Base-by-base conservation (phyloP, 768 basidiomycete genomes). In the Podaxis mareebaensis region DNA sequence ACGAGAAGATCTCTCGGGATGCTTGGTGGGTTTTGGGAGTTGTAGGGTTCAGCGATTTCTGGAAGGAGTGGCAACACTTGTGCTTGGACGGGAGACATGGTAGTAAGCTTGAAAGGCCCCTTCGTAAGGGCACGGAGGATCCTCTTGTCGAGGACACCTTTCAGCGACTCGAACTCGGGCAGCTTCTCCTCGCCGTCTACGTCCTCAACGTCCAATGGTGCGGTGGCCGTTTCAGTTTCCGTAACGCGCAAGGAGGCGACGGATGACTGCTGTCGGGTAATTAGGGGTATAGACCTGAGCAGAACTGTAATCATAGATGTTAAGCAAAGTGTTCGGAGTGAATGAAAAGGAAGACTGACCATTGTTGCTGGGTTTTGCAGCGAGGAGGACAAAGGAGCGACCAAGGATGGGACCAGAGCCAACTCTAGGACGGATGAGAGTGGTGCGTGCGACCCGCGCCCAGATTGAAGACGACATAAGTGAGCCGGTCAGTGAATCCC, bases 81-180 rank as follows among this genome's bases (percentile, higher is more conserved):
- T 8, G 85, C 83, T 73, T 97, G 96, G 2, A 98, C 95, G 4
- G 86, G 72, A 0, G 91, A 88, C 93, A 96, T 93, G 53, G 79
- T 77, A 6, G 73, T 80, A 63, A 92, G 83, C 20, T 82, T 77
- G 80, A 94, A 90, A 0, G 93, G 92, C 22, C 73, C 75, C 42
- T 75, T 69, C 2, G 82, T 87, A 52, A 95, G 78, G 11, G 92
- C 90, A 57, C 81, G 79, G 22, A 90, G 74, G 0, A 85, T 82
- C 3, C 73, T 54, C 8, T 64, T 58, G 33, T 81, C 74, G 40
- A 90, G 58, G 15, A 64, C 67, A 30, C 74, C 78, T 26, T 78
- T 66, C 22, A 87, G 71, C 13, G 75, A 67, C 12, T 65, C 56
- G 73, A 84, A 81, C 72, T 67, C 72, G 28, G 65, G 60, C 28